Evolutionary conservation across 331 rosid species (phyloP), one percentile per base, ranked within the genome.

Genomic region (Rhamnella rubrinervis): DNA sequence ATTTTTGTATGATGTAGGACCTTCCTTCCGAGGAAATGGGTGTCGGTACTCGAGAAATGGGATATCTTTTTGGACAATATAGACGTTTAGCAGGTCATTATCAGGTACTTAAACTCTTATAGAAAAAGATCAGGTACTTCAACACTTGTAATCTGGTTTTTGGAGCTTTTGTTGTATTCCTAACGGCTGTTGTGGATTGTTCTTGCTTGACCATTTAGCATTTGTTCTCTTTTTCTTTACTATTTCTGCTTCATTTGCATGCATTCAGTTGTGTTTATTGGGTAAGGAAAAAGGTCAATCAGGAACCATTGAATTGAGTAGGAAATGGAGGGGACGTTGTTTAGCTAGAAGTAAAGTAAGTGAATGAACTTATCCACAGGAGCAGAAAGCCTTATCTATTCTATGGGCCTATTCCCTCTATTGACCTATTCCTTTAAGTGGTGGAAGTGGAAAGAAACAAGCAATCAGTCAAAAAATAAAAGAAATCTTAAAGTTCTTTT

Each of bases 11-110:
- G 49, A 68, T 65, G 71, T 73, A 95, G 99, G 99, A 95, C 84
- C 96, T 91, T 77, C 99, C 96, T 61, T 95, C 96, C 28, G 99
- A 95, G 88, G 99, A 95, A 75, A 91, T 95, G 96, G 99, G 99
- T 62, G 97, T 91, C 76, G 99, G 99, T 74, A 89, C 99, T 75
- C 95, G 99, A 60, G 99, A 95, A 84, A 95, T 95, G 99, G 99
- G 99, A 65, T 95, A 89, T 82, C 97, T 95, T 55, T 95, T 95
- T 62, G 99, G 99, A 83, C 99, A 95, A 80, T 95, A 95, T 81
- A 86, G 97, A 80, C 99, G 96, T 58, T 82, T 95, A 68, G 96
- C 89, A 64, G 97, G 99, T 76, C 93, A 87, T 74, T 89, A 87
- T 87, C 97, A 95, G 99, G 99, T 95, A 75, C 55, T 70, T 75